These are phyloP conservation scores for Chaetomium sp. DNA, from an alignment of 2,329 filamentous ascomycete genomes.

Conservation along the genomic window DNA sequence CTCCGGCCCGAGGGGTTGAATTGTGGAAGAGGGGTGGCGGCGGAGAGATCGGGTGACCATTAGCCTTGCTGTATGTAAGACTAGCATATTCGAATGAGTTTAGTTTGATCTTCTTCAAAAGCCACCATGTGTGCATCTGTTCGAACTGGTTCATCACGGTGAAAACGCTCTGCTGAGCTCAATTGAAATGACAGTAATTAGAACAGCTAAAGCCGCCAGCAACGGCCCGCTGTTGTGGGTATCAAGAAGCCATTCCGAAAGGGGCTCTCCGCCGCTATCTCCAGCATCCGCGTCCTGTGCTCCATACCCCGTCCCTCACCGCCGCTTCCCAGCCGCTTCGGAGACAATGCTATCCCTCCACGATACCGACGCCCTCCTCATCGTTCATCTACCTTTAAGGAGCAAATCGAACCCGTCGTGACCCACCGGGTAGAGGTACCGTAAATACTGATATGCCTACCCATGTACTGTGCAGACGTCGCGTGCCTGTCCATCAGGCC, in stretches of 20 bases:
- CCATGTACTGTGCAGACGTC: background rate
- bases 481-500: constrained; percentile 50
- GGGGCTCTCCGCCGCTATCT: background rate
- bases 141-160: background rate
- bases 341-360: background rate
- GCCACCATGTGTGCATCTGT: background rate
- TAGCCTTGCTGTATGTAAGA: background rate
- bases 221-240: background rate
- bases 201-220: background rate
- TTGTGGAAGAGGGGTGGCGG: background rate
- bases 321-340: background rate
- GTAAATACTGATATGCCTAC: background rate
- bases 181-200: background rate
- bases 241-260: constrained; percentile 12
- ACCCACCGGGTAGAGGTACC: background rate
- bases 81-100: background rate
- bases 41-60: background rate
- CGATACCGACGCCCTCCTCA: too few relatives aligned
- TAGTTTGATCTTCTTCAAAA: background rate
- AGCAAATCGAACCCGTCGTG: background rate
- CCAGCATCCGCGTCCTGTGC: background rate
- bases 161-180: background rate
- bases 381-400: background rate
- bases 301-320: too few relatives aligned
- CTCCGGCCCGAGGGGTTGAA: background rate